Evolutionary conservation across 1,284 basidiomycete genomes (phyloP).

Genomic region (Microbotryum scabiosae): DNA sequence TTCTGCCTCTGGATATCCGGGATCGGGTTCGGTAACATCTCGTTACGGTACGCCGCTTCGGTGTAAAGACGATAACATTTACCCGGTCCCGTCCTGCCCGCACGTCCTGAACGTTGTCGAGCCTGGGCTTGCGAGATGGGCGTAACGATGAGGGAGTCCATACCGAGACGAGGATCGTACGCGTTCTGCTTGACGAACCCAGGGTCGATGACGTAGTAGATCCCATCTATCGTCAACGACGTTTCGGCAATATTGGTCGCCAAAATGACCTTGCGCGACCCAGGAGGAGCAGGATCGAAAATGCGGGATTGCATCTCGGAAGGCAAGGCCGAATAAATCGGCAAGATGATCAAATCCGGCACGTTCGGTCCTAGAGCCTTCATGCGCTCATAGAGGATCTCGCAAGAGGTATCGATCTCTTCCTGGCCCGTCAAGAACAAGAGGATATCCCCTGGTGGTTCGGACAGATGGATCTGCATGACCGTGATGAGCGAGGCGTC

Average conservation of each 20-base stretch:
- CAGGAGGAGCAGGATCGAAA: conserved; percentile 94
- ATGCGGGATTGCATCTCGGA: conserved; percentile 96
- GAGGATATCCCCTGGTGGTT: conserved; percentile 90
- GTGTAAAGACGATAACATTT: conserved; percentile 98
- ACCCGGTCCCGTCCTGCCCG: conserved; percentile 93
- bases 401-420: conserved; percentile 95
- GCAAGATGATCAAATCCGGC: conserved; percentile 89
- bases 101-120: conserved; percentile 86
- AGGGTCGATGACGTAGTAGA: conserved; percentile 93
- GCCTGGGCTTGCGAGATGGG: conserved; percentile 99
- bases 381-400: conserved; percentile 96
- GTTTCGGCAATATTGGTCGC: conserved; percentile 99
- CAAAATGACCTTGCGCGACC: conserved; percentile 92
- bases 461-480: conserved; percentile 98
- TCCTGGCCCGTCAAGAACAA: conserved; percentile 98
- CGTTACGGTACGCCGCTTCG: conserved; percentile 93
- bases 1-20: conserved; percentile 95
- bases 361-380: conserved; percentile 94
- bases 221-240: conserved; percentile 93
- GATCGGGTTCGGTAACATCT: conserved; percentile 96
- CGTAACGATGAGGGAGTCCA: conserved; percentile 97
- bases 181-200: conserved; percentile 99
- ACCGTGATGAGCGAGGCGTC: conserved; percentile 97
- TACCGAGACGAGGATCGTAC: conserved; percentile 91
- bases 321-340: conserved; percentile 94